Evolutionary conservation across 2,329 filamentous ascomycete genomes (phyloP).

Genomic region (Talaromyces pinophilus): DNA sequence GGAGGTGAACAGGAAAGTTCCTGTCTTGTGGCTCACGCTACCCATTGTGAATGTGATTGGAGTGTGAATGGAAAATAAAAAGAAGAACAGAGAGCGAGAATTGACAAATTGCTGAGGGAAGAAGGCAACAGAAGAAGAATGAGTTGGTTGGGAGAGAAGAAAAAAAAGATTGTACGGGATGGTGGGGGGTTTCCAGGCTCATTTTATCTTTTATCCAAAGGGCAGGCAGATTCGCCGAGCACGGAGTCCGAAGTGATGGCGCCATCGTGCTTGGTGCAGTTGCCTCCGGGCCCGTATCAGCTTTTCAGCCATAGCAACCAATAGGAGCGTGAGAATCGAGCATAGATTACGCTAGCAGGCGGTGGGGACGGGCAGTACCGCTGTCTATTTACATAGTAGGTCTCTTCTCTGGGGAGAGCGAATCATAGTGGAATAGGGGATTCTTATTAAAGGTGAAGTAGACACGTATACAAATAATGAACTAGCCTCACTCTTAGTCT

Average conservation of each 20-base stretch:
- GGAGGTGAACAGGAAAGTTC: conserved; percentile 85
- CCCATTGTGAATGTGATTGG: conserved; percentile 57
- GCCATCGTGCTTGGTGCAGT: conserved; percentile 13
- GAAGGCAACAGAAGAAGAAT: conserved; percentile 30
- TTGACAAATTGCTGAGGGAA: conserved; percentile 25
- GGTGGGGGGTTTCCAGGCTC: conserved; percentile 31
- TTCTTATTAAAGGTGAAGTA: not conserved
- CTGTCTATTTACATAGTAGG: not conserved
- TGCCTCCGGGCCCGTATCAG: conserved; percentile 15
- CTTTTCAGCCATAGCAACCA: not conserved
- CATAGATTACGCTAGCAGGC: conserved; percentile 24
- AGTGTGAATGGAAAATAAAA: conserved; percentile 29
- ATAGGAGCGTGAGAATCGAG: not conserved
- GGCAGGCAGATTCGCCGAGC: conserved; percentile 22
- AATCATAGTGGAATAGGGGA: not conserved
- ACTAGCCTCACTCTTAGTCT: not conserved
- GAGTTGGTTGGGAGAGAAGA: conserved; percentile 33
- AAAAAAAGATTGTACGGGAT: conserved; percentile 25
- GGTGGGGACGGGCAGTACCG: conserved; percentile 30
- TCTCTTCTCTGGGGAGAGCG: not conserved
- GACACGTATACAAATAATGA: not conserved
- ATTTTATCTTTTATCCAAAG: conserved; percentile 22
- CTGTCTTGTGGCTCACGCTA: conserved; percentile 54
- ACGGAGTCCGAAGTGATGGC: conserved; percentile 25
- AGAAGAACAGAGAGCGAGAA: conserved; percentile 25